These are phyloP conservation scores for Dactylellina leptospora DNA, from an alignment of 2,329 filamentous ascomycete species.

Conservation along the genomic window DNA sequence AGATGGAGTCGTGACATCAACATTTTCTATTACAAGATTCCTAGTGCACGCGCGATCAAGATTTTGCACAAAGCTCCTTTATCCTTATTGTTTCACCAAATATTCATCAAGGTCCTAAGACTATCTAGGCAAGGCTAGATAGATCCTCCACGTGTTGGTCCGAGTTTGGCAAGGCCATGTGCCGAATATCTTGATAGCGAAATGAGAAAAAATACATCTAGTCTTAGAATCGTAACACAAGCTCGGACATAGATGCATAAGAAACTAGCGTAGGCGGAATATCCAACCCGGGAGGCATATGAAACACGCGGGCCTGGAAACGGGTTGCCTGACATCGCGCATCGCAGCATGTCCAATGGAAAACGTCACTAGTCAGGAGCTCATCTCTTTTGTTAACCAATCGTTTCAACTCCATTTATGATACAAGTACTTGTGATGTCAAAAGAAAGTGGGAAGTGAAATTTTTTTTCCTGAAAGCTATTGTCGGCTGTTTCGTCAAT, in stretches of 20 bases:
- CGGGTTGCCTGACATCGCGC: slow-evolving; percentile 33
- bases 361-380: slow-evolving; percentile 22
- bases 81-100: slow-evolving; percentile 3
- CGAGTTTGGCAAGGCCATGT: neutral
- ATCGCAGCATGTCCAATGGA: slow-evolving; percentile 5
- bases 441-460: neutral
- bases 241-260: slow-evolving; percentile 46
- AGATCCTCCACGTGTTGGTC: slow-evolving; percentile 36
- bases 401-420: slow-evolving; percentile 5
- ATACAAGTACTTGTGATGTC: slow-evolving; percentile 18
- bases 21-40: slow-evolving; percentile 9
- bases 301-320: slow-evolving; percentile 41
- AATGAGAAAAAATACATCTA: neutral
- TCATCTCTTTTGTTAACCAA: slow-evolving; percentile 36
- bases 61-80: neutral
- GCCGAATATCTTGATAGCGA: slow-evolving; percentile 6
- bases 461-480: neutral
- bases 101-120: neutral
- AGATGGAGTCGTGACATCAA: too few species aligned
- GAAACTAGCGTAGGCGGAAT: slow-evolving; percentile 35
- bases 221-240: slow-evolving; percentile 23
- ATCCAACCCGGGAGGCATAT: slow-evolving; percentile 12
- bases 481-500: slow-evolving; percentile 16
- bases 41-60: neutral
- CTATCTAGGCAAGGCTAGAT: slow-evolving; percentile 17